phyloP scores from a whole-genome alignment of 2,329 filamentous ascomycete genomes.

The Meredithiella fracta region DNA sequence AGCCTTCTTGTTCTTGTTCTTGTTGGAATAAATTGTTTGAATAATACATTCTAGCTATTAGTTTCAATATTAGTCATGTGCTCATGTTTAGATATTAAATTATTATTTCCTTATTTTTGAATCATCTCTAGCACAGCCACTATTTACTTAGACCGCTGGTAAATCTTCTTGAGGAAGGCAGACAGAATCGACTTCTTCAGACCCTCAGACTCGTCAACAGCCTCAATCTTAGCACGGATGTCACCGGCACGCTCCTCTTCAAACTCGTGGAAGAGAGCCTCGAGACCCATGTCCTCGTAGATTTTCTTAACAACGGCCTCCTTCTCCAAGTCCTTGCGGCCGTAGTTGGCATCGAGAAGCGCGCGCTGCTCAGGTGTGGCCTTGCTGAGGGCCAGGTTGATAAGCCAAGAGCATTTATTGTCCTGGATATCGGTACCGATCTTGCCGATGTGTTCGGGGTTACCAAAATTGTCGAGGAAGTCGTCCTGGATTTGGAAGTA shows the following conservation, averaged over 20 bases:
- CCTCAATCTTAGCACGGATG: constrained; percentile 56
- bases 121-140: neutral
- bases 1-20: neutral
- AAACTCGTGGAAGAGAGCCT: constrained; percentile 71
- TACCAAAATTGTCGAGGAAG: constrained; percentile 94
- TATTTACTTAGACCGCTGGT: constrained; percentile 83
- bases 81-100: neutral
- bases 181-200: constrained; percentile 85
- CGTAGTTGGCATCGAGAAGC: constrained; percentile 83
- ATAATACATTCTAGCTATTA: too few relatives aligned
- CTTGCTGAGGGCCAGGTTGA: constrained; percentile 80
- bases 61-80: neutral
- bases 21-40: too few relatives aligned
- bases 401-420: constrained; percentile 98
- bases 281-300: constrained; percentile 70
- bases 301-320: constrained; percentile 80
- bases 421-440: constrained; percentile 98
- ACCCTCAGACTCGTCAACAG: constrained; percentile 71
- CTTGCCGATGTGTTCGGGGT: constrained; percentile 87
- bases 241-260: constrained; percentile 77
- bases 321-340: constrained; percentile 67
- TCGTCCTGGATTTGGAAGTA: constrained; percentile 99
- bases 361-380: constrained; percentile 73
- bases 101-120: neutral
- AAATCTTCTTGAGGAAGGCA: constrained; percentile 86